phyloP scores from a whole-genome alignment of 139 green algal genomes.

The Axilococcus clingmanii region DNA sequence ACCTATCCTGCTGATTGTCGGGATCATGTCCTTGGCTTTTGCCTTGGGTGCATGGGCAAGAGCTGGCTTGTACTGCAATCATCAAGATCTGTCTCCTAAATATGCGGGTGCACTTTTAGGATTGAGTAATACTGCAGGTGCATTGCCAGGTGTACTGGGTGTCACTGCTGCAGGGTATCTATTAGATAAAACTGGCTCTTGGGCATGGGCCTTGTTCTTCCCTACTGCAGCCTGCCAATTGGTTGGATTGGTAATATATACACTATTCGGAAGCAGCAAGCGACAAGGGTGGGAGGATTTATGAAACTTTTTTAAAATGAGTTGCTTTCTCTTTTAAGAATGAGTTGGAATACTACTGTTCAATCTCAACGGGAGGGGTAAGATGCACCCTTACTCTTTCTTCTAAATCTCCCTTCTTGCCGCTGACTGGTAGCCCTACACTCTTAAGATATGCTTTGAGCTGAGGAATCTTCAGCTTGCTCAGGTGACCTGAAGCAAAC shows the following conservation, averaged over 20 bases:
- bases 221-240: conserved; percentile 68
- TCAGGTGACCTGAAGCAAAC: conserved; percentile 17
- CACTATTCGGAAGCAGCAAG: conserved; percentile 63
- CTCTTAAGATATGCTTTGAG: conserved; percentile 42
- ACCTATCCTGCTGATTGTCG: conserved; percentile 27
- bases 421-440: conserved; percentile 37
- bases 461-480: conserved; percentile 40
- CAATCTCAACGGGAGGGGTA: not conserved
- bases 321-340: not conserved
- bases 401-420: conserved; percentile 58
- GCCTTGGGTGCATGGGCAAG: conserved; percentile 48
- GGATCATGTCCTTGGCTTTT: conserved; percentile 45
- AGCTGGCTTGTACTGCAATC: conserved; percentile 75
- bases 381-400: conserved; percentile 25
- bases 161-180: conserved; percentile 47
- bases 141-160: conserved; percentile 64
- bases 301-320: not conserved
- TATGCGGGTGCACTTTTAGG: conserved; percentile 67
- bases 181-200: conserved; percentile 45
- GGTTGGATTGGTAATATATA: conserved; percentile 72
- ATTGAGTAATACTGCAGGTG: conserved; percentile 65
- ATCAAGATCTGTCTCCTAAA: conserved; percentile 74
- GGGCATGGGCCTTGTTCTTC: conserved; percentile 42
- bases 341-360: not conserved
- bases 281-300: conserved; percentile 54